Evolutionary conservation across 2,329 filamentous ascomycete genomes (phyloP).

Genomic region (Fusarium sp.): DNA sequence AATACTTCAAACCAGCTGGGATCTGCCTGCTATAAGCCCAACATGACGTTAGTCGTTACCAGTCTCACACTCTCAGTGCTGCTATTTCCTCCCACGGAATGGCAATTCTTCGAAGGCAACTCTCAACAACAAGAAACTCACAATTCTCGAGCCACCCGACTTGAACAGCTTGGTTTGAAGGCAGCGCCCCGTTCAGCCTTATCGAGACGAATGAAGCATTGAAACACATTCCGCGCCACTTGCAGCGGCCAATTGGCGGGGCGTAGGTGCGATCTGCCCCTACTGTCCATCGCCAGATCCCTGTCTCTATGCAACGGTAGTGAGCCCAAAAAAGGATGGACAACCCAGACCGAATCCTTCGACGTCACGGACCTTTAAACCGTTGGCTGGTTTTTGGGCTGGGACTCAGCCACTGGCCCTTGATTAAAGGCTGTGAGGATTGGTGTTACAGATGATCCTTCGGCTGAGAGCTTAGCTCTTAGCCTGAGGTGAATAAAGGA

Average conservation of each 20-base stretch:
- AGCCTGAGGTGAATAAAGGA: conserved; percentile 7
- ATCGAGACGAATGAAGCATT: neutral
- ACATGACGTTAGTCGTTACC: neutral
- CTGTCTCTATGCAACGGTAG: conserved; percentile 1
- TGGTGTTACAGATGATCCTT: neutral
- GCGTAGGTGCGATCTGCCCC: neutral
- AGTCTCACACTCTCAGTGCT: neutral
- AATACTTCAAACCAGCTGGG: neutral
- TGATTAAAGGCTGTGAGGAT: neutral
- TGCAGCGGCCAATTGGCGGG: neutral
- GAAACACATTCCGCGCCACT: neutral
- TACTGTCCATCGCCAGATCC: neutral
- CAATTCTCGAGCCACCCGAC: neutral
- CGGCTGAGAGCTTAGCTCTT: conserved; percentile 1
- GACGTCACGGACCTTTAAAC: conserved; percentile 1
- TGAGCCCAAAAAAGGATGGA: conserved; percentile 5
- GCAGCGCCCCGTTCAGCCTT: neutral
- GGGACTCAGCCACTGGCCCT: conserved; percentile 15
- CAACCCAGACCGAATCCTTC: conserved; percentile 16
- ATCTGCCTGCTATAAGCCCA: neutral
- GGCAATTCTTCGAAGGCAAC: neutral
- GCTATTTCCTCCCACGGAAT: too few species aligned
- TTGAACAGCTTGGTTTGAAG: neutral
- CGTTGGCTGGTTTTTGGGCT: conserved; percentile 16
- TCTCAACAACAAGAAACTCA: neutral